A percentile compares a stretch with the other conserved stretches of the same genome.
phyloP scores from a whole-genome alignment of 179 eudicot species.

The Beta macrorhiza region DNA sequence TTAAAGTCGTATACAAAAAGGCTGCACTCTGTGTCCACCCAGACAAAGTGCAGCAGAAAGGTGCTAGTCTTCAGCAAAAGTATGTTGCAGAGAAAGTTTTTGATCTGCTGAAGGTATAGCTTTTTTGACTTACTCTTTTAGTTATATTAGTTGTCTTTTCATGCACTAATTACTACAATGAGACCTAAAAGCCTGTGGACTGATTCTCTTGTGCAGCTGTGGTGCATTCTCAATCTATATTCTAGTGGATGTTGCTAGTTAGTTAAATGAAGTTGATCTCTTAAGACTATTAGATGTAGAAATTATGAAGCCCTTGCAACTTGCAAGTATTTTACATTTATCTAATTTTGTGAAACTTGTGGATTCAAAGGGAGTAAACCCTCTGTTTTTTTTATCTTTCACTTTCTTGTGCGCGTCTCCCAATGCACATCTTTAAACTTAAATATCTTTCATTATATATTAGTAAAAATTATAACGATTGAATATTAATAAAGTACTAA shows the following conservation, averaged over 20 bases:
- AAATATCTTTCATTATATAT: too few species aligned
- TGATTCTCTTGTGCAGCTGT: not conserved
- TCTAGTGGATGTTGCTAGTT: not conserved
- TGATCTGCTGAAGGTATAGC: slow-evolving; percentile 77
- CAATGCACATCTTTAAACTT: too few species aligned
- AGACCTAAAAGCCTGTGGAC: not conserved
- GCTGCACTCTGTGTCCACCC: slow-evolving; percentile 80
- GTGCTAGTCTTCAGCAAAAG: slow-evolving; percentile 72
- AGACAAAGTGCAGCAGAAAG: slow-evolving; percentile 90
- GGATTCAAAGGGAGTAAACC: not conserved
- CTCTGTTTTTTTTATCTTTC: too few species aligned
- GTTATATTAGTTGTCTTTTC: not conserved
- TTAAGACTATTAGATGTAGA: not conserved
- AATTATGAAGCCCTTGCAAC: not conserved
- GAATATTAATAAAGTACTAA: too few species aligned
- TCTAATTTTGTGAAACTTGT: not conserved
- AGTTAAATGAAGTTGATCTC: not conserved
- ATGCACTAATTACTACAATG: not conserved
- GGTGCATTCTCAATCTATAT: not conserved
- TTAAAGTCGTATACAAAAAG: slow-evolving; percentile 68
- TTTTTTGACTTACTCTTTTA: not conserved
- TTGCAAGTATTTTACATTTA: not conserved
- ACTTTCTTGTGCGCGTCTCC: too few species aligned
- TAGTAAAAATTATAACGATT: too few species aligned
- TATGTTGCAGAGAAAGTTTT: slow-evolving; percentile 88